Evolutionary conservation across 2,329 filamentous ascomycete genomes (phyloP).

Genomic region (Diplodia seriata): DNA sequence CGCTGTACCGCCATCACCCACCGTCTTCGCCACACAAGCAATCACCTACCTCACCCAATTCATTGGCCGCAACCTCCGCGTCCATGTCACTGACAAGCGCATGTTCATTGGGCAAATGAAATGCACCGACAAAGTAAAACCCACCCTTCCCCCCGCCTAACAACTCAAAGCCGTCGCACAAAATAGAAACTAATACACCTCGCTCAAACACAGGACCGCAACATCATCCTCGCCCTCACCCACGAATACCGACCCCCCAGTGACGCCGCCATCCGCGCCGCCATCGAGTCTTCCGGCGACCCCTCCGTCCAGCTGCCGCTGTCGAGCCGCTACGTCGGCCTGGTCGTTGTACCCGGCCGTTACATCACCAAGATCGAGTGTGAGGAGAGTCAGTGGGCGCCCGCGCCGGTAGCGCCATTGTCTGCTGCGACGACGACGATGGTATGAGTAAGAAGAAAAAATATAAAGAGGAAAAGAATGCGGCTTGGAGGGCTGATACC

Average conservation of each 20-base stretch:
- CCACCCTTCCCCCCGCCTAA: background rate
- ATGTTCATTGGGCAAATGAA: constrained; percentile 92
- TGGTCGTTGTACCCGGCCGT: constrained; percentile 87
- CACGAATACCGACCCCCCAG: constrained; percentile 86
- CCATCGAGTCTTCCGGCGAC: constrained; percentile 44
- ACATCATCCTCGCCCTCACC: constrained; percentile 83
- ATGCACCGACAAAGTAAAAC: constrained; percentile 84
- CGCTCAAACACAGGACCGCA: constrained; percentile 69
- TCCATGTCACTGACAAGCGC: constrained; percentile 81
- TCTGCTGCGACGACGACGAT: background rate
- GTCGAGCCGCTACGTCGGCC: constrained; percentile 83
- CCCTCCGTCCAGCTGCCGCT: constrained; percentile 68
- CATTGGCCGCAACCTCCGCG: constrained; percentile 77
- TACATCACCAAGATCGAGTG: constrained; percentile 88
- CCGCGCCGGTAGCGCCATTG: constrained; percentile 11
- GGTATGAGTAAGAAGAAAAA: too few relatives aligned
- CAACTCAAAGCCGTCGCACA: background rate
- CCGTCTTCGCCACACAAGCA: constrained; percentile 62
- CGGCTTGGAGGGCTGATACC: too few relatives aligned
- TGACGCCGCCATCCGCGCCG: constrained; percentile 51
- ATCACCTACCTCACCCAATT: constrained; percentile 67
- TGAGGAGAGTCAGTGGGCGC: constrained; percentile 62
- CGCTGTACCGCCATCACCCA: background rate
- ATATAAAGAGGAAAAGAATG: too few relatives aligned
- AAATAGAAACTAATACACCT: background rate